Evolutionary conservation across 352 stramenopile species (phyloP).

Genomic region (Phytophthora pluvialis): DNA sequence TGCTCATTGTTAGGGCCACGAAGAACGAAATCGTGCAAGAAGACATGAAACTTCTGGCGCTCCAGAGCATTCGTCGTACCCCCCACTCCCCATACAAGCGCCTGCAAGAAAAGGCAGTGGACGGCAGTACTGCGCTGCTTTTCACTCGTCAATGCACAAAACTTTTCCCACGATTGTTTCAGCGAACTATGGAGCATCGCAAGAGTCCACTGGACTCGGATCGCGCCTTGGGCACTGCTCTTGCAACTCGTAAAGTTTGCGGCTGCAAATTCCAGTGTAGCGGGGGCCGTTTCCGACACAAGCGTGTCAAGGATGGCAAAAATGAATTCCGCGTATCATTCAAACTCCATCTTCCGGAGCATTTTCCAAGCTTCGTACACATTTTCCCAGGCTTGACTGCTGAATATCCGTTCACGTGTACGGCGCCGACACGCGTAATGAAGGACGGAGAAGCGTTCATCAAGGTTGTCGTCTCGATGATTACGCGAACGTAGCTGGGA

Average conservation of each 20-base stretch:
- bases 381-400: conserved; percentile 35
- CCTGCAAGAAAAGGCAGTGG: conserved; percentile 74
- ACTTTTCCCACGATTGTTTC: conserved; percentile 58
- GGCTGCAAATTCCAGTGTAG: conserved; percentile 48
- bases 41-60: conserved; percentile 66
- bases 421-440: conserved; percentile 47
- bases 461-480: conserved; percentile 65
- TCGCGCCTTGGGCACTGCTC: not conserved
- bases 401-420: conserved; percentile 37
- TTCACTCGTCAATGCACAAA: conserved; percentile 54
- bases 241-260: conserved; percentile 40
- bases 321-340: conserved; percentile 38
- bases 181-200: conserved; percentile 60
- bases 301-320: conserved; percentile 49
- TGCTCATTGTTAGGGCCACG: conserved; percentile 48
- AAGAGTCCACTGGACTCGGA: conserved; percentile 37
- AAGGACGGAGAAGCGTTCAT: conserved; percentile 59
- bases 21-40: conserved; percentile 66
- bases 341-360: conserved; percentile 34
- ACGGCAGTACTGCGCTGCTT: conserved; percentile 69
- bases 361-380: conserved; percentile 59
- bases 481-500: conserved; percentile 44
- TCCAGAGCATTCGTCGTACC: conserved; percentile 52
- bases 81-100: conserved; percentile 76
- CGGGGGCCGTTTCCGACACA: conserved; percentile 51